phyloP scores from a whole-genome alignment of 768 basidiomycete genomes.

The Xerocomellus dryophilus region DNA sequence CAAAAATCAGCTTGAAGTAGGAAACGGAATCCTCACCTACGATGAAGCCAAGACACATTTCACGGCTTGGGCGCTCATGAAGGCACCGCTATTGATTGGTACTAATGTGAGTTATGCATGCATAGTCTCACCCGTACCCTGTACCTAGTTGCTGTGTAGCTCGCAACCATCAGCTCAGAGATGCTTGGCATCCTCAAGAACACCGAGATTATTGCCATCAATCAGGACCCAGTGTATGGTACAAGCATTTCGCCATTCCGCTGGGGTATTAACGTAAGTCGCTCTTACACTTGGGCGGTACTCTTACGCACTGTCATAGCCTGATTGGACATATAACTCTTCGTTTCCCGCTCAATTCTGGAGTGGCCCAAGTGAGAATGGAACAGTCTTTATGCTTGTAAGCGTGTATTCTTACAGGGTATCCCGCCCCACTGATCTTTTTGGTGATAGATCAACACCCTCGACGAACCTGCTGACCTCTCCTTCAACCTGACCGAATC shows the following conservation, averaged over 20 bases:
- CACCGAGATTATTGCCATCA: constrained; percentile 61
- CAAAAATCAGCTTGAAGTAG: constrained; percentile 50
- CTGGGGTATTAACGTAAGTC: constrained; percentile 60
- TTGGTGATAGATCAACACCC: constrained; percentile 49
- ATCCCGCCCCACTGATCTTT: neutral
- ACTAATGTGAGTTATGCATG: constrained; percentile 42
- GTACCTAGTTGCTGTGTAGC: constrained; percentile 28
- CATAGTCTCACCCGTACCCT: neutral
- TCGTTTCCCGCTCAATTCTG: constrained; percentile 63
- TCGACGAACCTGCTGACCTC: constrained; percentile 52
- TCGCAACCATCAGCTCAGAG: constrained; percentile 48
- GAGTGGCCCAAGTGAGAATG: constrained; percentile 62
- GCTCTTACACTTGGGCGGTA: neutral
- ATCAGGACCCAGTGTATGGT: constrained; percentile 61
- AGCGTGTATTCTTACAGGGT: constrained; percentile 7
- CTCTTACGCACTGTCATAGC: constrained; percentile 18
- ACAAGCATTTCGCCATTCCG: constrained; percentile 65
- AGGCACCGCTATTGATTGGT: constrained; percentile 62
- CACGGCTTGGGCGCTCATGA: constrained; percentile 69
- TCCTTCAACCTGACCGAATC: constrained; percentile 64
- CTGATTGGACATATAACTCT: constrained; percentile 36
- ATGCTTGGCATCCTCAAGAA: constrained; percentile 57
- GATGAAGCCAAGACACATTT: constrained; percentile 69
- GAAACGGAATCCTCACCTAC: constrained; percentile 57
- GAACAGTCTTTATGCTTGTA: constrained; percentile 66